Evolutionary conservation across 345 rosid species (phyloP).

Genomic region (Combretum micranthum): DNA sequence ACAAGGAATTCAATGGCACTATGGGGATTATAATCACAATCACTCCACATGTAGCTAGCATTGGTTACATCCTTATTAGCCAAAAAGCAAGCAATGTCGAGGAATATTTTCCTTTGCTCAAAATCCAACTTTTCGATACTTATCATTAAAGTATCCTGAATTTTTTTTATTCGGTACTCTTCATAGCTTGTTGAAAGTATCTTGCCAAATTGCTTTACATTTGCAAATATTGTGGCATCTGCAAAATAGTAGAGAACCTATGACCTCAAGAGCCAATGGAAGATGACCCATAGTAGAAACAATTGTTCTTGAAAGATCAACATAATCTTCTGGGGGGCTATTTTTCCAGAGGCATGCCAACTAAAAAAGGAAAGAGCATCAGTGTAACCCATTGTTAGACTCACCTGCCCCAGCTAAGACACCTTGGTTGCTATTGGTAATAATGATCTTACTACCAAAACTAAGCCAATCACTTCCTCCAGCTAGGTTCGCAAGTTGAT

Average conservation of each 20-base stretch:
- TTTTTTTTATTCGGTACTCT: background rate
- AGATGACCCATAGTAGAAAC: background rate
- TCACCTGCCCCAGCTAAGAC: background rate
- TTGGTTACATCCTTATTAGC: background rate
- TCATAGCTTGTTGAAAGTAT: background rate
- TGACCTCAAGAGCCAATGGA: slow-evolving; percentile 3
- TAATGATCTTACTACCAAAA: background rate
- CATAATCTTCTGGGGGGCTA: background rate
- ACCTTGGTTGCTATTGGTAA: slow-evolving; percentile 8
- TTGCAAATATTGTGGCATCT: background rate
- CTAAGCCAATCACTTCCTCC: slow-evolving; percentile 6
- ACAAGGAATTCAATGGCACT: no score
- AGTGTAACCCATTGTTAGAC: background rate
- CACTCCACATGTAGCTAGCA: background rate
- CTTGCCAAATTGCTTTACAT: background rate
- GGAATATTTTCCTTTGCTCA: background rate
- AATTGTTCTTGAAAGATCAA: background rate
- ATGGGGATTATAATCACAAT: no score
- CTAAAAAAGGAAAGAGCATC: background rate
- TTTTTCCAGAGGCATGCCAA: slow-evolving; percentile 7
- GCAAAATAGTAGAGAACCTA: background rate
- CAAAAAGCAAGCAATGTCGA: background rate
- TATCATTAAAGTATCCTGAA: background rate
- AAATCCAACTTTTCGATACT: background rate
- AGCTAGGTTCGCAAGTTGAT: background rate